A percentile compares a stretch with the other conserved stretches of the same genome.
These are phyloP conservation scores for Grosmannia clavigera DNA, from an alignment of 2,329 filamentous ascomycete genomes.

Conservation along the genomic window DNA sequence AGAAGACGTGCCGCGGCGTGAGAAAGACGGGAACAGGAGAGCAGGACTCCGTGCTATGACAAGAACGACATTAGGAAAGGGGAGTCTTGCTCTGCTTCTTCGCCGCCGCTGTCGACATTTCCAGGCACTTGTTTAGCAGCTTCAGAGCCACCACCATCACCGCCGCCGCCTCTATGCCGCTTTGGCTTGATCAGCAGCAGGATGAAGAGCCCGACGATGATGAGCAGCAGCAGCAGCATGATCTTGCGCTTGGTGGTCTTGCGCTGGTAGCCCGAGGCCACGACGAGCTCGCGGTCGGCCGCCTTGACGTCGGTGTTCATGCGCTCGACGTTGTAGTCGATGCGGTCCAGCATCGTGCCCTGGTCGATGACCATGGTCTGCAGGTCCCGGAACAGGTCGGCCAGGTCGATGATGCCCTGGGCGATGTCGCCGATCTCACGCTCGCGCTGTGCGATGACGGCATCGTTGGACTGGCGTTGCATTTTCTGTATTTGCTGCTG, in stretches of 20 bases:
- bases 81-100: background rate
- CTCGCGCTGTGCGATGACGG: slow-evolving; percentile 80
- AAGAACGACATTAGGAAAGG: background rate
- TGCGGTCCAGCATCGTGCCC: slow-evolving; percentile 81
- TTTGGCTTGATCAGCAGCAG: slow-evolving; percentile 71
- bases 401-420: slow-evolving; percentile 92
- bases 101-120: background rate
- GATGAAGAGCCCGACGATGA: slow-evolving; percentile 81
- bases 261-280: slow-evolving; percentile 81
- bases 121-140: background rate
- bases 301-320: slow-evolving; percentile 91
- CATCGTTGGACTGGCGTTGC: slow-evolving; percentile 55
- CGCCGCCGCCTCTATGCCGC: slow-evolving; percentile 18
- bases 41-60: background rate
- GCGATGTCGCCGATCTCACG: slow-evolving; percentile 96
- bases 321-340: slow-evolving; percentile 95
- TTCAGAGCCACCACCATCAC: background rate
- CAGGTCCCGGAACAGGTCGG: slow-evolving; percentile 91
- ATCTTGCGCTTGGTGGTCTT: slow-evolving; percentile 84
- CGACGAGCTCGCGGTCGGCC: slow-evolving; percentile 81
- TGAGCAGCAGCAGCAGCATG: slow-evolving; percentile 72
- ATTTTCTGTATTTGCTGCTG: slow-evolving; percentile 39
- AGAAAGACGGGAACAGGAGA: background rate
- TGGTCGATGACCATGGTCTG: slow-evolving; percentile 93
- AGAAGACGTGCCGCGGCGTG: background rate